Evolutionary conservation across 83 land plant genomes (phyloP).

Genomic region (Thuja plicata): DNA sequence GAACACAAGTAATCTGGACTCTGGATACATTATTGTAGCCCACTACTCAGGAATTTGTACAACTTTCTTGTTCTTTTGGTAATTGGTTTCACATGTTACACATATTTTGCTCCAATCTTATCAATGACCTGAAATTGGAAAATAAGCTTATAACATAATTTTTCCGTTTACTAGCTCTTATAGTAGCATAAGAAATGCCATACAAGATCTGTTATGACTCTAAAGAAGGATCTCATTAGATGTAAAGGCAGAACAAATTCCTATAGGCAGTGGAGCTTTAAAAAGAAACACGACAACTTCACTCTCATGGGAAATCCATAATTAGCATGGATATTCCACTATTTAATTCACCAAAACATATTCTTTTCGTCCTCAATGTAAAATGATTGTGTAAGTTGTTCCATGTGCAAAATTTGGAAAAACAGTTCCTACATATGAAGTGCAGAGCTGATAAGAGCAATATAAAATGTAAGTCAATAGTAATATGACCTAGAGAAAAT

Average conservation of each 20-base stretch:
- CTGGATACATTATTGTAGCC: neutral
- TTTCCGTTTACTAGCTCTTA: neutral
- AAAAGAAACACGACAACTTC: neutral
- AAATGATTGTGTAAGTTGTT: too few species aligned
- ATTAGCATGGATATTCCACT: too few species aligned
- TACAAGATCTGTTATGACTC: neutral
- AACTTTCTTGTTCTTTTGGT: neutral
- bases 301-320: neutral
- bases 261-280: neutral
- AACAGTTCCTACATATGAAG: too few species aligned
- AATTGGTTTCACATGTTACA: neutral
- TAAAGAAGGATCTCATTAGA: neutral
- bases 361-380: too few species aligned
- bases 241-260: neutral
- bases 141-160: neutral
- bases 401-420: too few species aligned
- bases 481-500: too few species aligned
- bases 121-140: neutral
- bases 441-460: too few species aligned
- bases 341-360: too few species aligned
- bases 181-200: neutral
- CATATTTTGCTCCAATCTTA: neutral
- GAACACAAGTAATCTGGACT: neutral
- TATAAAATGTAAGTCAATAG: too few species aligned
- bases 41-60: neutral